A percentile compares a stretch with the other conserved stretches of the same genome.
Conservation (phyloP, 371 early-diverging fungal species). For the Nematocida displodere region DNA sequence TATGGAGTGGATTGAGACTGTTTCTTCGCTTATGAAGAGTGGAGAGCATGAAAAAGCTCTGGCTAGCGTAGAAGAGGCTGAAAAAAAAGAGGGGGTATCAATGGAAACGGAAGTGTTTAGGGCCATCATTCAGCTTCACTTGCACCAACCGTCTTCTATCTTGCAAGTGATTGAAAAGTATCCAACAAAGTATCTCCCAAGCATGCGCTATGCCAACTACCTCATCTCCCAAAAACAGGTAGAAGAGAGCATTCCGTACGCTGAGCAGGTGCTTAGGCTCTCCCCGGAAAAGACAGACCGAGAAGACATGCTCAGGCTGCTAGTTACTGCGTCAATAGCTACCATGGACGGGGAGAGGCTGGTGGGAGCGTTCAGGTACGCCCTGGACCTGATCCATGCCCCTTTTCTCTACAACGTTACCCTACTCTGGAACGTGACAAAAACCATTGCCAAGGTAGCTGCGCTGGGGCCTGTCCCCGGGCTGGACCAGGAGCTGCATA, state of each 20-base stretch:
- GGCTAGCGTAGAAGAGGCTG: background rate
- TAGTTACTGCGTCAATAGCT: background rate
- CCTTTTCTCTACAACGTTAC: background rate
- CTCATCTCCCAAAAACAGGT: background rate
- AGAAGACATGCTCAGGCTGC: background rate
- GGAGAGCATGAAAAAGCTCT: background rate
- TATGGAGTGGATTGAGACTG: background rate
- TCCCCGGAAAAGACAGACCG: background rate
- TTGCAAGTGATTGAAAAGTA: background rate
- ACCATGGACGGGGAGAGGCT: background rate
- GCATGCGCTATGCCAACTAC: conserved; percentile 23
- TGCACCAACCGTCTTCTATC: background rate
- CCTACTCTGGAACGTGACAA: background rate
- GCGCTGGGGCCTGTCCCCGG: background rate
- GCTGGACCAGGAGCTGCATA: background rate
- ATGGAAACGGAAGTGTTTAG: conserved; percentile 3
- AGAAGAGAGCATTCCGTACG: conserved; percentile 2
- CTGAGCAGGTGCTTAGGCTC: background rate
- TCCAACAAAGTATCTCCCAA: background rate
- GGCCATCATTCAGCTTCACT: background rate
- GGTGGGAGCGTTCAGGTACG: conserved; percentile 3
- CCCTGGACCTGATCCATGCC: background rate
- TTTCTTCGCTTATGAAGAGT: background rate
- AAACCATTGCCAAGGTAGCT: background rate
- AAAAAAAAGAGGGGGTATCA: background rate